Evolutionary conservation across 2,329 filamentous ascomycete genomes (phyloP).

Genomic region (Triangularia setosa): DNA sequence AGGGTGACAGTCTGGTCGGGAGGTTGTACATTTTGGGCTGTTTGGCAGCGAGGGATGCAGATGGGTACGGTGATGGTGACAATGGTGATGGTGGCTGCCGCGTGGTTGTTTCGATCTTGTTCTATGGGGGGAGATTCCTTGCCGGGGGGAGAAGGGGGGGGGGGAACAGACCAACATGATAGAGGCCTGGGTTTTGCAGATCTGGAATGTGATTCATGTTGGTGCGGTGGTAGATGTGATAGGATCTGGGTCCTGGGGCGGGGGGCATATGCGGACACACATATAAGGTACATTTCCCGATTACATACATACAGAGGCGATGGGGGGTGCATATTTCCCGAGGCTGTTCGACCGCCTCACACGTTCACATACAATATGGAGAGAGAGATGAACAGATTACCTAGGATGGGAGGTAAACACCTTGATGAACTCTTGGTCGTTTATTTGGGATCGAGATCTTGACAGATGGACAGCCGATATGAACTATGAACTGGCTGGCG

Average conservation of each 20-base stretch:
- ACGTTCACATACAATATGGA: no score
- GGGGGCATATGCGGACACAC: not conserved
- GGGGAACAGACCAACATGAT: no score
- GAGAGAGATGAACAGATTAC: no score
- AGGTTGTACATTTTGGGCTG: not conserved
- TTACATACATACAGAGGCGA: not conserved
- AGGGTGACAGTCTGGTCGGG: not conserved
- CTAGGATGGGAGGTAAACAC: not conserved
- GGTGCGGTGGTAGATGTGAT: not conserved
- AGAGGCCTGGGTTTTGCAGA: not conserved
- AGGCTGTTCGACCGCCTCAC: no score
- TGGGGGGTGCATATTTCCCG: no score
- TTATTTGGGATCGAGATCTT: not conserved
- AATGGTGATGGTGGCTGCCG: not conserved
- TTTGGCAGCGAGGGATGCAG: not conserved
- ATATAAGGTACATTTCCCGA: not conserved
- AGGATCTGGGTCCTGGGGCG: not conserved
- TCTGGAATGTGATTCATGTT: not conserved
- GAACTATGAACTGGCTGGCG: no score
- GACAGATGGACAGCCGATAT: not conserved
- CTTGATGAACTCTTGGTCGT: not conserved
- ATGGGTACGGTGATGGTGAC: not conserved
- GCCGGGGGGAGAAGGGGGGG: not conserved
- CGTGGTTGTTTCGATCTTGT: not conserved
- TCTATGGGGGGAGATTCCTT: not conserved